Base-by-base conservation (phyloP, 306 rosid genomes). In the Prunus armeniaca region DNA sequence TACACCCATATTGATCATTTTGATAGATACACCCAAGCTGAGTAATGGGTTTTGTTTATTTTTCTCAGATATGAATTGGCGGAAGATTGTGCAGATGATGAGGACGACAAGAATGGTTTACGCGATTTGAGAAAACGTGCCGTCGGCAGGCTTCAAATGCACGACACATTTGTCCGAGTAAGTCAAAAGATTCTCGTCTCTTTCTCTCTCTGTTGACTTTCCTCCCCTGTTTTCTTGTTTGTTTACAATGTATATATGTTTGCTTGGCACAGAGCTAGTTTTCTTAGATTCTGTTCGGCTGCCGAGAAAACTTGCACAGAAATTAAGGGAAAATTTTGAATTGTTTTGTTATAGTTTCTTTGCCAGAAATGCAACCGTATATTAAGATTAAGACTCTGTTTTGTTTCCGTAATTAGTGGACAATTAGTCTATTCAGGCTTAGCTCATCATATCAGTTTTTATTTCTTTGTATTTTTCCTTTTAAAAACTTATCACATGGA, bases 61-160 rank as follows among this genome's bases (percentile, higher is more conserved):
- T 56, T 56, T 18, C 57, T 22, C 73, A 82, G 85, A 65, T 82
- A 51, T 49, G 73, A 82, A 74, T 20, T 82, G 82, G 77, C 76
- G 13, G 77, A 69, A 80, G 76, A 78, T 4, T 74, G 79, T 27
- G 82, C 79, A 1, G 76, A 74, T 34, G 82, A 82, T 6, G 75
- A 82, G 18, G 80, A 73, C 25, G 79, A 68, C 38, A 82, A 78
- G 76, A 47, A 22, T 6, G 79, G 57, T 12, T 68, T 82, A 51
- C 74, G 68, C 58, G 32, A 47, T 24, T 73, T 82, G 82, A 68
- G 76, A 73, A 73, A 45, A 56, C 81, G 72, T 32, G 80, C 43
- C 0, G 5, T 60, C 9, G 9, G 55, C 64, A 82, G 69, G 80
- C 67, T 82, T 78, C 60, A 68, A n/a, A 34, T 12, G 27, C 75